phyloP scores from a whole-genome alignment of 2,329 filamentous ascomycete genomes.

The Stemphylium lycopersici region DNA sequence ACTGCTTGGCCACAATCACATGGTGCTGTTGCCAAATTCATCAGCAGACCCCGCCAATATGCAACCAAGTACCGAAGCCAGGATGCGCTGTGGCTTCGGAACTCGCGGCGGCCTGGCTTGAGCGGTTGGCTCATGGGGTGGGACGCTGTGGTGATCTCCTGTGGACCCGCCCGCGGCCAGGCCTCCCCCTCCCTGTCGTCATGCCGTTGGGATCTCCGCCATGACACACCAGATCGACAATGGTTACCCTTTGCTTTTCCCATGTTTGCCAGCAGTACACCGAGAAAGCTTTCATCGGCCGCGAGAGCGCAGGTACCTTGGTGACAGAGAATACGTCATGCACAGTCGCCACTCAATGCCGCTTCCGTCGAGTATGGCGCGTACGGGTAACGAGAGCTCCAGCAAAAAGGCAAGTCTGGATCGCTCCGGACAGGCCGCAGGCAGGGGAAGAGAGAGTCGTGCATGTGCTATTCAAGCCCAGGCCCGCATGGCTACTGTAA shows the following conservation, averaged over 20 bases:
- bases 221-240: slow-evolving; percentile 6
- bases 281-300: background rate
- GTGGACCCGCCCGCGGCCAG: slow-evolving; percentile 22
- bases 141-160: slow-evolving; percentile 27
- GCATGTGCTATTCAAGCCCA: slow-evolving; percentile 3
- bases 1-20: background rate
- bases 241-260: background rate
- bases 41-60: background rate
- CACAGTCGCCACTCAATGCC: slow-evolving; percentile 14
- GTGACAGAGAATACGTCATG: slow-evolving; percentile 23
- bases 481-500: background rate
- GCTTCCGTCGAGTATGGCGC: background rate
- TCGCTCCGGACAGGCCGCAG: background rate
- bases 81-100: slow-evolving; percentile 3
- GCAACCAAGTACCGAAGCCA: background rate
- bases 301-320: slow-evolving; percentile 8
- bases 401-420: slow-evolving; percentile 2
- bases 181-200: slow-evolving; percentile 27
- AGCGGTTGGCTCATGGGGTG: slow-evolving; percentile 8
- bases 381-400: background rate
- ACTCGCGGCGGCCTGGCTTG: slow-evolving; percentile 13
- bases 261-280: background rate
- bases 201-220: slow-evolving; percentile 23
- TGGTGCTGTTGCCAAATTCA: background rate
- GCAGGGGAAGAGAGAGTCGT: background rate